Evolutionary conservation across 805 yeast species (phyloP).

Genomic region (Zygosaccharomyces lentus): DNA sequence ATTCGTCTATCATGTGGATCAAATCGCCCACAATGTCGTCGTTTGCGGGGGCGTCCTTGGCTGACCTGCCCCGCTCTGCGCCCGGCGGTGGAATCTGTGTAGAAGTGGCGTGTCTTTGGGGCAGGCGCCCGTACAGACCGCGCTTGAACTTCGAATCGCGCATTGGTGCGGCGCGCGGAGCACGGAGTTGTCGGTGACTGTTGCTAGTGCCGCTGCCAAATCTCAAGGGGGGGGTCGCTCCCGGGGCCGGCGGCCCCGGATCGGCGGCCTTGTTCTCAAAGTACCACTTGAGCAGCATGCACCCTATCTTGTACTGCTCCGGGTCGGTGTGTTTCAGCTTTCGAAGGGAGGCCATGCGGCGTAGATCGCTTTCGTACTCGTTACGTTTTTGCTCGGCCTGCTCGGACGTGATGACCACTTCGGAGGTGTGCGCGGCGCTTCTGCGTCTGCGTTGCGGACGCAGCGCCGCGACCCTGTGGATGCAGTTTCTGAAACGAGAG

Average conservation of each 20-base stretch:
- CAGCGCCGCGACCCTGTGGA: not conserved
- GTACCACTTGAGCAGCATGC: slow-evolving; percentile 9
- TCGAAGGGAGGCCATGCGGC: not conserved
- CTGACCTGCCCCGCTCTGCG: no score
- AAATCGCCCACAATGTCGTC: slow-evolving; percentile 7
- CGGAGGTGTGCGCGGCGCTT: not conserved
- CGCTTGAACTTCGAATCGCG: no score
- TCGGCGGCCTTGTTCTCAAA: slow-evolving; percentile 1
- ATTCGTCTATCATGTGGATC: slow-evolving; percentile 7
- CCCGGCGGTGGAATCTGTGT: no score
- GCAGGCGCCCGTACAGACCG: no score
- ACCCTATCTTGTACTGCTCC: slow-evolving; percentile 4
- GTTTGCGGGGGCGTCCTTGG: not conserved
- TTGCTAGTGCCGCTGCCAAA: not conserved
- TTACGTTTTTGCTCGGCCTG: not conserved
- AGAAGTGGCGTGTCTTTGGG: no score
- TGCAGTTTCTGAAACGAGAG: not conserved
- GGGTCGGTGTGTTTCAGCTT: not conserved
- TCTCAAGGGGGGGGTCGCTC: not conserved
- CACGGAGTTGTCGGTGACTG: no score
- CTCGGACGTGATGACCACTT: slow-evolving; percentile 2
- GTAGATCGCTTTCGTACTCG: slow-evolving; percentile 4
- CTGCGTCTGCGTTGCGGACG: not conserved
- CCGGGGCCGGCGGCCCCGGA: not conserved
- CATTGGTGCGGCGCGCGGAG: no score